Evolutionary conservation across 345 rosid genomes (phyloP).

Genomic region (Streptanthus diversifolius): DNA sequence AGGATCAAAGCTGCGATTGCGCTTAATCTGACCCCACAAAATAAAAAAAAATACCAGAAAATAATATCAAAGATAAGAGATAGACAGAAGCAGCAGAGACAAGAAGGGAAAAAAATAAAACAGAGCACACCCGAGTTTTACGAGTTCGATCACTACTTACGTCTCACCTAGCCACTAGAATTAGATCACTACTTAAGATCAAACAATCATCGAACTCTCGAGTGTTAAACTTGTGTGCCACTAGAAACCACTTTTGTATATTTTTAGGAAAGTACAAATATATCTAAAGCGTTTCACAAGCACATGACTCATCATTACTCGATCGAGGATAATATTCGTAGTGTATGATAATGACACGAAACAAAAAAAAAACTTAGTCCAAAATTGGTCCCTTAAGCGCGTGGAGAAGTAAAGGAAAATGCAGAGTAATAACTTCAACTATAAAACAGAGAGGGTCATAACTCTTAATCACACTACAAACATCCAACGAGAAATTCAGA

Average conservation of each 20-base stretch:
- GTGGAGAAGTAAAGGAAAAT: not conserved
- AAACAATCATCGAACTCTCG: not conserved
- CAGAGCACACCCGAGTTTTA: no score
- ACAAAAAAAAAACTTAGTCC: not conserved
- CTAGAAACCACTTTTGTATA: not conserved
- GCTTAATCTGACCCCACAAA: no score
- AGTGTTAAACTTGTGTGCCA: not conserved
- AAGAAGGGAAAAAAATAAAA: no score
- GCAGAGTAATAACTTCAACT: not conserved
- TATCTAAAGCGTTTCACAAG: not conserved
- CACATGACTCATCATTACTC: not conserved
- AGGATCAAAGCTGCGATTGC: no score
- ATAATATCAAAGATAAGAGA: no score
- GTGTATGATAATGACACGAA: not conserved
- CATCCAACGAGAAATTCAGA: not conserved
- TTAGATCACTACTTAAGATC: not conserved
- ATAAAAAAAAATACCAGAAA: no score
- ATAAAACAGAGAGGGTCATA: not conserved
- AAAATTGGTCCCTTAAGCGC: not conserved
- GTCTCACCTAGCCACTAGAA: no score
- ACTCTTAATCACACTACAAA: not conserved
- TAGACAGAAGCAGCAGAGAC: no score
- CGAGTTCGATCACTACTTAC: no score
- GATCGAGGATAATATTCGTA: not conserved
- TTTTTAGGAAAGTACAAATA: not conserved